Conservation (phyloP, 345 rosid genomes). For the Hibiscus trionum region DNA sequence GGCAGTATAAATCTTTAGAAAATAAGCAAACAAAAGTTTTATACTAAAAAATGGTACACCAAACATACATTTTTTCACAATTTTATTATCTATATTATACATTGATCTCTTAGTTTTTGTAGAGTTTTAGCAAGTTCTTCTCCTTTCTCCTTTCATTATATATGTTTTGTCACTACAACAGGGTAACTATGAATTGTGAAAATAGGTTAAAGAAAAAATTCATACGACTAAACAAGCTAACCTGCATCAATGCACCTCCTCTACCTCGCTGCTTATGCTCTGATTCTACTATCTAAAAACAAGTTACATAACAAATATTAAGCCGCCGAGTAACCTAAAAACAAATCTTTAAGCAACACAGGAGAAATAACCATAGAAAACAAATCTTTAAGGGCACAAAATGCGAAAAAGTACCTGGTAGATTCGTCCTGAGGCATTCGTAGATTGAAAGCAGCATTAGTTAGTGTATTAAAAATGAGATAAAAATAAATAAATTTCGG, state of each 20-base stretch:
- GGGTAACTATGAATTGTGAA: neutral
- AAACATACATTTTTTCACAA: neutral
- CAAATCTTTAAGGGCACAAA: neutral
- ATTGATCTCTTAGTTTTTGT: neutral
- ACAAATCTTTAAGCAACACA: neutral
- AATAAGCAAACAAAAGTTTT: neutral
- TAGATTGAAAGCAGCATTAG: neutral
- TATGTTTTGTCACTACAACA: neutral
- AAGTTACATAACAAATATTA: neutral
- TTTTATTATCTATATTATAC: neutral
- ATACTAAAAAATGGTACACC: neutral
- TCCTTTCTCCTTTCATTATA: neutral
- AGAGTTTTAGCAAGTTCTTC: neutral
- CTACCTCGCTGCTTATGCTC: constrained; percentile 88
- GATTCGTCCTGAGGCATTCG: constrained; percentile 50
- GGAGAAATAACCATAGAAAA: neutral
- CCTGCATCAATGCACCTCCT: constrained; percentile 94
- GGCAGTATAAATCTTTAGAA: neutral
- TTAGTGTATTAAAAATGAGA: neutral
- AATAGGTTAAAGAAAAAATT: neutral
- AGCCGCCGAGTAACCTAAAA: neutral
- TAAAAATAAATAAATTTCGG: neutral
- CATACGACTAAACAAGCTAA: constrained; percentile 10
- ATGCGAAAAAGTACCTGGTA: constrained; percentile 43
- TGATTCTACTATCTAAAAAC: constrained; percentile 55